Base-by-base conservation (phyloP, 73 alveolate species). In the Halteria grandinella region DNA sequence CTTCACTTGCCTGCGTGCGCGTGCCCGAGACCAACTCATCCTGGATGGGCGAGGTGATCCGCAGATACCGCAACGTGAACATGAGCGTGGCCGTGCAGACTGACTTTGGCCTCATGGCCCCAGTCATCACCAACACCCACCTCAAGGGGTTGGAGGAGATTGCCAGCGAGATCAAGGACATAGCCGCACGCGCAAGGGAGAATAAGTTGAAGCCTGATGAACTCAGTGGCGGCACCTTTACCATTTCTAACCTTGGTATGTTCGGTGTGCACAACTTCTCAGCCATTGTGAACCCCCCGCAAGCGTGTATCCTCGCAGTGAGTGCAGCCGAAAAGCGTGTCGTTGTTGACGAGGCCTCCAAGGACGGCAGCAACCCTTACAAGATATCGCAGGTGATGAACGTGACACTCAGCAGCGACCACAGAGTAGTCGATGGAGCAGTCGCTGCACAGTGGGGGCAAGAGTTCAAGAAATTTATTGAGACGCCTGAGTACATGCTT, bases 371-470 rank as follows among this genome's bases (percentile, higher is more conserved):
- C 48, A 14, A 51, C 25, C 5, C 7, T 6, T 41, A 54, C 36
- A 75, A 71, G 28, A 85, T 88, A 57, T 78, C 53, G 1, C 28
- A 18, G 23, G 28, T 64, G 23, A 58, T 88, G 93, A 85, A 60
- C 59, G 95, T 91, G 15, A 90, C 95, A 18, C 69, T 88, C 15
- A 64, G 88, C 33, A 73, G 91, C 47, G 97, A 91, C 59, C 97
- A 91, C 75, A 87, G 97, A 87, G 93, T 88, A 2, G 97, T 91
- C 20, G 97, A 91, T 84, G 97, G 97, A 32, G 97, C 97, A 28
- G 84, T 88, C 11, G 97, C 95, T 23, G 97, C 97, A n/a, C 62
- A 88, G 57, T 91, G 95, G 95, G 83, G 91, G 41, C 70, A 88
- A 76, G 84, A 72, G 52, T 88, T 91, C 77, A 91, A 83, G 75